phyloP scores from a whole-genome alignment of 495 filamentous ascomycete genomes.

The Lindgomyces ingoldianus region DNA sequence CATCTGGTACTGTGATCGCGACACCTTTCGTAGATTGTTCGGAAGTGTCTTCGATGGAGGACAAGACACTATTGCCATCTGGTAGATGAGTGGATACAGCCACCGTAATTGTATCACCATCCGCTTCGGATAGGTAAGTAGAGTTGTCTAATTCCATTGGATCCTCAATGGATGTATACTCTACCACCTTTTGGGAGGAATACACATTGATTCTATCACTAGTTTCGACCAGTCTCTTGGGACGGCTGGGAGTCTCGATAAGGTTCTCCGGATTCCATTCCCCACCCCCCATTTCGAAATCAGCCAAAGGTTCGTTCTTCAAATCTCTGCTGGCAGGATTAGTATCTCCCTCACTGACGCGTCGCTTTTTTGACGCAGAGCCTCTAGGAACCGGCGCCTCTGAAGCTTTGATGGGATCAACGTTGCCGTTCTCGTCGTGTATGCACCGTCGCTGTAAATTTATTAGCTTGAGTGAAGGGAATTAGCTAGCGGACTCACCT shows the following conservation, averaged over 20 bases:
- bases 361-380: conserved; percentile 53
- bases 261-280: not conserved
- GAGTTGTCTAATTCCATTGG: conserved; percentile 9
- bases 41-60: conserved; percentile 23
- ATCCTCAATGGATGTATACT: not conserved
- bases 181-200: conserved; percentile 45
- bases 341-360: conserved; percentile 47
- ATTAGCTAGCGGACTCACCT: conserved; percentile 49
- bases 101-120: not conserved
- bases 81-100: not conserved
- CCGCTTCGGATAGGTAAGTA: not conserved
- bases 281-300: conserved; percentile 3
- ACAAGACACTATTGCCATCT: conserved; percentile 15
- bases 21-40: conserved; percentile 12
- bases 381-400: conserved; percentile 62
- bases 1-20: not conserved
- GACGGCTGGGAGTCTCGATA: conserved; percentile 32
- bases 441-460: conserved; percentile 63
- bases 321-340: conserved; percentile 18
- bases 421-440: conserved; percentile 64
- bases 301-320: conserved; percentile 20
- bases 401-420: conserved; percentile 63
- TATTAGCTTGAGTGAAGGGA: conserved; percentile 34
- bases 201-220: conserved; percentile 41
- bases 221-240: conserved; percentile 60